Evolutionary conservation across 1,284 basidiomycete genomes (phyloP), one percentile per base, ranked within the genome.

Genomic region (Irpex sp.): DNA sequence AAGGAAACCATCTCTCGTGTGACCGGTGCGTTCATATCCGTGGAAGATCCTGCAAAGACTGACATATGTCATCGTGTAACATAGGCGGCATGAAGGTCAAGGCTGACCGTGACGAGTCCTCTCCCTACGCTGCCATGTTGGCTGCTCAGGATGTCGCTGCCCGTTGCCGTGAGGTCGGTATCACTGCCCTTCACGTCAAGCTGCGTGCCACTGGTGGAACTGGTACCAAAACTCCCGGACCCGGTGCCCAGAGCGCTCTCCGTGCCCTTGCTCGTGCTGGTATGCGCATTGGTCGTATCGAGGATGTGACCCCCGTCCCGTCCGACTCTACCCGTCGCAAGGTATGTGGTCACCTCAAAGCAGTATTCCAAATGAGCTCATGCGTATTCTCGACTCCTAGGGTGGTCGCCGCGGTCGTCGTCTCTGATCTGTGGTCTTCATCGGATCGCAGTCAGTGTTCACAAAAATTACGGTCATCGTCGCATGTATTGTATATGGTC

Each of bases 361-460:
- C 26, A 26, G 26, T 26, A 26, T 26, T 26, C 26, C 26, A 26
- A 26, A 26, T 26, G 26, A 26, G 26, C 26, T 26, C 26, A 26
- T 26, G 26, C 62, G 69, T 60, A 66, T 60, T 21, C 19, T n/a
- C 17, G 9, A 19, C 44, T 7, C 36, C 17, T 67, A 96, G 96
- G 97, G 97, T 91, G 97, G 97, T 97, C 94, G 97, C 74, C 96
- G 97, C 84, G 97, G 97, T 96, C 94, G 96, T 77, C 94, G 97
- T 91, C 89, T 98, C 72, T 92, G 81, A 87, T 81, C 67, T 59
- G 61, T 64, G 55, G 49, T 59, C 60, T 62, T 19, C 65, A 52
- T 64, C 63, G 48, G 31, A 60, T 40, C 21, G 26, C 64, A 61
- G 64, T 60, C 59, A 58, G 64, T 66, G n/a, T 19, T 8, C 49